Base-by-base conservation (phyloP, 2,329 filamentous ascomycete species). In the Colletotrichum sp. region DNA sequence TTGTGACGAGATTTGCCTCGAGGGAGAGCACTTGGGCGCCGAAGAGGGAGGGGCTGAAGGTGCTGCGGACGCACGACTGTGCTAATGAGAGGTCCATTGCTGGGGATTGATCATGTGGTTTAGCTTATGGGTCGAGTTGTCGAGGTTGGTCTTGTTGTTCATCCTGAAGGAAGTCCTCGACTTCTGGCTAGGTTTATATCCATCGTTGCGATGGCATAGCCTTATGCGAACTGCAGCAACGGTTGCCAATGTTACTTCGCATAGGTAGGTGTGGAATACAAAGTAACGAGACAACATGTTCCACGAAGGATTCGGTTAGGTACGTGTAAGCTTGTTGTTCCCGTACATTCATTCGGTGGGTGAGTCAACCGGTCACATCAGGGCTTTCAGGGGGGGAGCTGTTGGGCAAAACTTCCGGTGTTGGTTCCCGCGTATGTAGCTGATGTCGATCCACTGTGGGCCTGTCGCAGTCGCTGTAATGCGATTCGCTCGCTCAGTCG, bases 21-120 rank as follows among this genome's bases (percentile, higher is more conserved):
- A 80, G 25, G 8, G 69, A 67, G 6, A 78, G 68, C 8, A 80
- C 34, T 7, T 76, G 32, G 6, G 71, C 72, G 8, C 79, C 79
- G 22, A 77, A 79, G 11, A 78, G 22, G 5, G 22, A 39, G 3
- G 62, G 62, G 16, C 27, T 22, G 52, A 68, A 72, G 3, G n/a
- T 22, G 32, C 30, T 36, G 19, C 63, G 25, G 5, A 25, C 62
- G 34, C 70, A 72, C 29, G 27, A 25, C 3, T 72, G 61, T 22
- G 63, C 63, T 9, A 72, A 7, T 16, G 63, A 34, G 7, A 72
- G 25, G 12, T n/a, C 32, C 70, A 72, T 72, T 16, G 49, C 27
- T 15, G 52, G 27, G 2, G 6, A 5, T 52, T 66, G n/a, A 52
- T 22, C 44, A 6, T 52, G 11, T 52, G 11, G n/a, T 22, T 52